phyloP scores from a whole-genome alignment of 2,329 filamentous ascomycete species.

The Sporothrix phasma region DNA sequence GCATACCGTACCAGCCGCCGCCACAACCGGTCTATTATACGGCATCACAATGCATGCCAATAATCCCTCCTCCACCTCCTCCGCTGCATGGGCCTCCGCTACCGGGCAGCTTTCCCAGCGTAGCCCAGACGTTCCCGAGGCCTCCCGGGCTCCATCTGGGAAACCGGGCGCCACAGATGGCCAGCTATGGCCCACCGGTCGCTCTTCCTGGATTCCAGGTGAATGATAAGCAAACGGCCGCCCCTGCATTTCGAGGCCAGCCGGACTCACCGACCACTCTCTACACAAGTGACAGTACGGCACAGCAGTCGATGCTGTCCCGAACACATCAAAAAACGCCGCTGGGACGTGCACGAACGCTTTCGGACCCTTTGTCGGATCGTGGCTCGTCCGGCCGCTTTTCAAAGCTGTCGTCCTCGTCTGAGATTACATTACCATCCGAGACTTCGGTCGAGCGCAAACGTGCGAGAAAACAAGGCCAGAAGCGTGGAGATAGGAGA shows the following conservation, averaged over 20 bases:
- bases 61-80: conserved; percentile 14
- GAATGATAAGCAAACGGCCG: neutral
- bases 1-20: neutral
- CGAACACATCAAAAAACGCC: neutral
- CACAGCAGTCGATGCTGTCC: neutral
- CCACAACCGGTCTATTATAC: neutral
- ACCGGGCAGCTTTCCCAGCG: neutral
- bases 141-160: neutral
- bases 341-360: conserved; percentile 6
- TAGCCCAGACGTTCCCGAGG: neutral
- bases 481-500: neutral
- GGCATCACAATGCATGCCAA: neutral
- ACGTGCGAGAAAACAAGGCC: neutral
- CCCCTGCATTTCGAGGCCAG: neutral
- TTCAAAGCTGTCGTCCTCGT: neutral
- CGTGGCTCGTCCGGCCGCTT: neutral
- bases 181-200: neutral
- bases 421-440: conserved; percentile 10
- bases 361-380: neutral
- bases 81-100: neutral
- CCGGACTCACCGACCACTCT: neutral
- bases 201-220: neutral
- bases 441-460: conserved; percentile 10
- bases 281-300: neutral
- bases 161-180: neutral